A percentile compares a stretch with the other conserved stretches of the same genome.
These are phyloP conservation scores for Tetragonia tetragonoides DNA, from an alignment of 148 eudicot genomes.

Conservation along the genomic window DNA sequence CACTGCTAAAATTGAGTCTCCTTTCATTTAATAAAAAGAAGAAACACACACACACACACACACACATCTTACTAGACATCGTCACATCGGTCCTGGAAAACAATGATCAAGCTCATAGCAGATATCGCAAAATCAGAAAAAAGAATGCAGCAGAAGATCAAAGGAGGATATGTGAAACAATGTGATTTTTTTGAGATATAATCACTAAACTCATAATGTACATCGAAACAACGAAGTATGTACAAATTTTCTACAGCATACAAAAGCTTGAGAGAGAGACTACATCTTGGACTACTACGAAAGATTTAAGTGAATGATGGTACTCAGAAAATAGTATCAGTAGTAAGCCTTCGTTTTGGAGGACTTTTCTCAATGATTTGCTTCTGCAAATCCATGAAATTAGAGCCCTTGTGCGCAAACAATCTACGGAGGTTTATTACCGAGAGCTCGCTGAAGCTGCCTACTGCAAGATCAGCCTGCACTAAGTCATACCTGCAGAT, in stretches of 20 bases:
- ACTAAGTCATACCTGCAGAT: conserved; percentile 71
- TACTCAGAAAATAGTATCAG: conserved; percentile 73
- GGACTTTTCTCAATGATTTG: conserved; percentile 78
- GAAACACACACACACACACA: too few species aligned
- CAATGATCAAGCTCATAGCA: too few species aligned
- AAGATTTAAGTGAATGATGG: background rate
- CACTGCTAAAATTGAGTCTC: too few species aligned
- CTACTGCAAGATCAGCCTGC: conserved; percentile 96
- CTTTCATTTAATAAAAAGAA: too few species aligned
- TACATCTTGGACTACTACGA: background rate
- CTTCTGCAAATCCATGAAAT: conserved; percentile 91
- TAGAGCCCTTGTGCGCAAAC: conserved; percentile 77
- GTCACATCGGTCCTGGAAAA: too few species aligned
- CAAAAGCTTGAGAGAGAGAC: background rate
- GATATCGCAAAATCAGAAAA: too few species aligned
- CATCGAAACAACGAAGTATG: background rate
- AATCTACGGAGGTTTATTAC: conserved; percentile 88
- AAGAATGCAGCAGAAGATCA: too few species aligned
- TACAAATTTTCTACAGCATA: conserved; percentile 6
- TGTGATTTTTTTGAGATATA: background rate
- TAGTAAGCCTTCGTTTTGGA: conserved; percentile 62
- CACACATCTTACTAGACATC: too few species aligned
- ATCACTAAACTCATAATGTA: conserved; percentile 14
- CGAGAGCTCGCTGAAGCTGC: conserved; percentile 73
- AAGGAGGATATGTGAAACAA: background rate